Percentiles rank a stretch among this genome's conserved stretches.
These are phyloP conservation scores for Acidiella bohemica DNA, from an alignment of 495 filamentous ascomycete species.

Conservation along the genomic window DNA sequence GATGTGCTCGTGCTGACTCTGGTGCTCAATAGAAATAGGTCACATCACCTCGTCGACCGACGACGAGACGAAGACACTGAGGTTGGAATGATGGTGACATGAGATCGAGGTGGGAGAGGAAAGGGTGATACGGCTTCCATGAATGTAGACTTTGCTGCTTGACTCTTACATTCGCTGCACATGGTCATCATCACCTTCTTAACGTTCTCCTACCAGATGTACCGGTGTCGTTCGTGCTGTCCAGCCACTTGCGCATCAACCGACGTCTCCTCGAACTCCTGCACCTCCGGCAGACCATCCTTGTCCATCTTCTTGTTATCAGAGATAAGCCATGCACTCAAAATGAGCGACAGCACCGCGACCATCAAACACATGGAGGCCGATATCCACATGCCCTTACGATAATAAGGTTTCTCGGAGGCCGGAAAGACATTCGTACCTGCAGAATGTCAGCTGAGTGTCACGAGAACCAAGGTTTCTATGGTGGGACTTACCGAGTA, in stretches of 20 bases:
- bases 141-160: too few relatives aligned
- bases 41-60: too few relatives aligned
- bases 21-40: too few relatives aligned
- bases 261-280: slow-evolving; percentile 16
- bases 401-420: slow-evolving; percentile 14
- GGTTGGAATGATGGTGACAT: too few relatives aligned
- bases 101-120: too few relatives aligned
- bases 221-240: slow-evolving; percentile 14
- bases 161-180: too few relatives aligned
- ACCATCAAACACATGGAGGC: slow-evolving; percentile 20
- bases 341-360: slow-evolving; percentile 8
- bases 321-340: slow-evolving; percentile 14
- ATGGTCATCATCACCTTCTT: too few relatives aligned
- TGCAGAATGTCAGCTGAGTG: too few relatives aligned
- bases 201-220: slow-evolving; percentile 19
- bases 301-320: slow-evolving; percentile 22
- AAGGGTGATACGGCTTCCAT: too few relatives aligned
- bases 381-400: slow-evolving; percentile 19
- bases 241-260: slow-evolving; percentile 13
- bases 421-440: slow-evolving; percentile 20
- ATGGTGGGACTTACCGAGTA: slow-evolving; percentile 12
- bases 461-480: too few relatives aligned
- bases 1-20: too few relatives aligned
- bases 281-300: slow-evolving; percentile 16
- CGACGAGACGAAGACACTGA: too few relatives aligned